Percentiles rank a stretch among this genome's conserved stretches.
These are phyloP conservation scores for Astrothelium subdiscretum DNA, from an alignment of 495 filamentous ascomycete species.

Conservation along the genomic window DNA sequence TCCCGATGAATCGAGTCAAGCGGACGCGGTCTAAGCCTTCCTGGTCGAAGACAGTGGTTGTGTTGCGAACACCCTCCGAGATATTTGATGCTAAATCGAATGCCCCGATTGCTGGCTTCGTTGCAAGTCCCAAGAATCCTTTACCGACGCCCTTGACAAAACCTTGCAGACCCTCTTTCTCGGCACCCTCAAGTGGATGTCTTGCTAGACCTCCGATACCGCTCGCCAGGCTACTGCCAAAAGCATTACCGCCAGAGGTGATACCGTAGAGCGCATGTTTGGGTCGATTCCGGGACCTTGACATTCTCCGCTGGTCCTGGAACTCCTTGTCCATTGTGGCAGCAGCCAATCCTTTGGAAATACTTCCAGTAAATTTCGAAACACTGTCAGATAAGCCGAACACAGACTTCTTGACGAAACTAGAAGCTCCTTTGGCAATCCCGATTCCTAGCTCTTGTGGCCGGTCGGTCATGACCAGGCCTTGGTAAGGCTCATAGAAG, in stretches of 20 bases:
- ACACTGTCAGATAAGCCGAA: constrained; percentile 94
- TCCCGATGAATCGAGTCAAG: constrained; percentile 78
- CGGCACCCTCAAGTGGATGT: constrained; percentile 89
- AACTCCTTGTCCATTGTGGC: constrained; percentile 98
- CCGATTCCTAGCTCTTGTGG: constrained; percentile 90
- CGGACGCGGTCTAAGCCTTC: constrained; percentile 90
- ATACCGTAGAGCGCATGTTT: constrained; percentile 97
- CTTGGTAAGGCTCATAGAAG: constrained; percentile 98
- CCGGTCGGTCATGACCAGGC: constrained; percentile 86
- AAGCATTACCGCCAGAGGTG: constrained; percentile 87
- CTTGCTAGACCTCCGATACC: constrained; percentile 86
- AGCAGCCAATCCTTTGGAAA: constrained; percentile 89
- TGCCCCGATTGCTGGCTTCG: constrained; percentile 92
- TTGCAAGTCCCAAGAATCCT: constrained; percentile 81
- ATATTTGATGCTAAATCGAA: constrained; percentile 95
- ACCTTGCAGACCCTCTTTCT: constrained; percentile 83
- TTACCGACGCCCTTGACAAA: constrained; percentile 98
- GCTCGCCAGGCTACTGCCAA: constrained; percentile 80
- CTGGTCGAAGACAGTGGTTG: constrained; percentile 92
- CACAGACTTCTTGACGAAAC: constrained; percentile 96
- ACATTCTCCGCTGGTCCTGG: constrained; percentile 89
- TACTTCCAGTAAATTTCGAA: constrained; percentile 90
- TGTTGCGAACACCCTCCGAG: constrained; percentile 93
- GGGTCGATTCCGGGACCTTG: constrained; percentile 80
- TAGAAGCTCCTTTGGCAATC: constrained; percentile 90